phyloP scores from a whole-genome alignment of 768 basidiomycete species.

The Polyporus arcularius region DNA sequence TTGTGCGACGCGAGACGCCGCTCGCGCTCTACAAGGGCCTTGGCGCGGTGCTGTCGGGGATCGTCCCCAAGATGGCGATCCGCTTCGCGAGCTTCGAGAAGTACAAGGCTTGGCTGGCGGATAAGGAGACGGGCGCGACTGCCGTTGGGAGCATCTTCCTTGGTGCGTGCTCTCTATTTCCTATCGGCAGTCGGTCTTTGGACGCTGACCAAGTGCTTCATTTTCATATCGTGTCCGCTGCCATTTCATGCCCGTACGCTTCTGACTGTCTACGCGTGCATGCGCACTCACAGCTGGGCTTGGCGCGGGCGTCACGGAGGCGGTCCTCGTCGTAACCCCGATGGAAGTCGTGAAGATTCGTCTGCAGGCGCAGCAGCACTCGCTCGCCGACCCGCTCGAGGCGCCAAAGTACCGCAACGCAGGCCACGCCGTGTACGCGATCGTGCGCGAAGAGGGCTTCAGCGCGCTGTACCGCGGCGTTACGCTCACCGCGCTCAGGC shows the following conservation, averaged over 20 bases:
- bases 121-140: constrained; percentile 77
- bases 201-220: not conserved
- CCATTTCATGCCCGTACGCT: not conserved
- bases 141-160: constrained; percentile 81
- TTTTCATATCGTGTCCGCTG: not conserved
- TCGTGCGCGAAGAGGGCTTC: constrained; percentile 89
- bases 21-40: constrained; percentile 97
- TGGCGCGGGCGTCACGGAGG: constrained; percentile 94
- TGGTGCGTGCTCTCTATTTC: constrained; percentile 46
- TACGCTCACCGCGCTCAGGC: constrained; percentile 86
- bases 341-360: constrained; percentile 99
- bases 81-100: constrained; percentile 97
- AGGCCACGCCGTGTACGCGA: constrained; percentile 93
- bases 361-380: constrained; percentile 96
- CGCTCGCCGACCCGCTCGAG: constrained; percentile 93
- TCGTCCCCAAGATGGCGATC: constrained; percentile 99
- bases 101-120: constrained; percentile 84
- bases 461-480: constrained; percentile 90
- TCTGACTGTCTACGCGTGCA: not conserved
- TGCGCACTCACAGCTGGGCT: constrained; percentile 68
- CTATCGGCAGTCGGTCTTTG: not conserved
- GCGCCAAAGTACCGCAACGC: constrained; percentile 94
- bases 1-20: constrained; percentile 88
- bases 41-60: constrained; percentile 93
- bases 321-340: constrained; percentile 91